Base-by-base conservation (phyloP, 352 stramenopile genomes). In the Phytophthora agathidicida region DNA sequence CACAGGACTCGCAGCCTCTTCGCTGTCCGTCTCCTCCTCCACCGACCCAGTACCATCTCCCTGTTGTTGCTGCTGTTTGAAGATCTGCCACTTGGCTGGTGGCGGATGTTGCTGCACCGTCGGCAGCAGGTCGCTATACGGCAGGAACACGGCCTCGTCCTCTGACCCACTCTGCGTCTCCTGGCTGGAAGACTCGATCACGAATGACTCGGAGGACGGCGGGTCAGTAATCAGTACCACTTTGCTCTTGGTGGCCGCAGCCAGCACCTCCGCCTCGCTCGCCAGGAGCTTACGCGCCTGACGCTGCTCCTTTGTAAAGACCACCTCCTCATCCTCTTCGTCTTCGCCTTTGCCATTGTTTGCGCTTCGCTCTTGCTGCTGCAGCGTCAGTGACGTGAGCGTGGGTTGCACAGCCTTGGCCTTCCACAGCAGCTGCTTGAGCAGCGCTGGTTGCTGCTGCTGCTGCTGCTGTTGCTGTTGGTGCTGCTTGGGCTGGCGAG, bases 151-250 rank as follows among this genome's bases (percentile, higher is more conserved):
- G 6, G 42, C 32, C 28, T 86, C 78, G 22, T 89, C 77, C 35
- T 88, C 77, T 1, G 80, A 90, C 13, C 76, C 80, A 3, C 76
- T 85, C 57, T 91, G 81, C 13, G 81, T 91, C 47, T 91, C 81
- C 39, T 91, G 81, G 31, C 81, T 91, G 13, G 81, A 91, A 14
- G 70, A 72, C 30, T 76, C 80, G 11, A 49, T 50, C 35, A 57
- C 53, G 37, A 68, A 75, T 20, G 50, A 16, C 32, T 71, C 52
- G 8, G 42, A 24, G 27, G 47, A 31, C 11, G 46, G 32, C 14
- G 26, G 20, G 8, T 30, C 8, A 8, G 17, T 13, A n/a, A n/a
- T n/a, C 23, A 33, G 31, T 6, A 7, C 10, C 37, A 38, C 33
- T 43, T 65, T 71, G 7, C 33, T 60, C 36, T 65, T 76, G 4